These are phyloP conservation scores for Chlamydomonas sp. DNA, from an alignment of 139 green algal species.

Conservation along the genomic window DNA sequence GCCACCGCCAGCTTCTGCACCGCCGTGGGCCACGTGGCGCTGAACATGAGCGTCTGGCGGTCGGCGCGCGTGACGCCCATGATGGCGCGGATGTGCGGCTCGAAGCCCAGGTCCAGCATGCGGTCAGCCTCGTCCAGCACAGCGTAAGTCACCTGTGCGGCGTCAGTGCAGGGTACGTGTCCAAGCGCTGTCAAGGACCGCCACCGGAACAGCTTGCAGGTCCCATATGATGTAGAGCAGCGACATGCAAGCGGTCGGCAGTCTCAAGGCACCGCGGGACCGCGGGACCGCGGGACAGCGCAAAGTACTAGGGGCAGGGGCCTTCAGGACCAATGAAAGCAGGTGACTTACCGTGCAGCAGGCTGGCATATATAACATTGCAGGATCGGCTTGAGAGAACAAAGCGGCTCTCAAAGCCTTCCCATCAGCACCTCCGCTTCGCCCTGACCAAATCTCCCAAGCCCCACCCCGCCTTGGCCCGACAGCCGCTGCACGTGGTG, in stretches of 20 bases:
- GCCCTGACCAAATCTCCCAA: too few relatives aligned
- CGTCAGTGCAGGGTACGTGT: not conserved
- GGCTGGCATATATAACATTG: too few relatives aligned
- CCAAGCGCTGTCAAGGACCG: not conserved
- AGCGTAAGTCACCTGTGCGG: constrained; percentile 75
- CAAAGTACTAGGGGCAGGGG: too few relatives aligned
- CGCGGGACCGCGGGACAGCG: too few relatives aligned
- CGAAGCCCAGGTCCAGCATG: constrained; percentile 96
- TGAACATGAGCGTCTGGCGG: constrained; percentile 98
- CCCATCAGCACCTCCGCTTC: too few relatives aligned
- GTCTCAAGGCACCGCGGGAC: too few relatives aligned
- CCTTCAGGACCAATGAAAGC: too few relatives aligned
- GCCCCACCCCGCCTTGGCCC: too few relatives aligned
- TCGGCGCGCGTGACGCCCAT: constrained; percentile 68
- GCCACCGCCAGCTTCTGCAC: constrained; percentile 91
- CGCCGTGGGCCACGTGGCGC: constrained; percentile 90
- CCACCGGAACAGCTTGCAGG: not conserved
- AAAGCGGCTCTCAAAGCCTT: too few relatives aligned
- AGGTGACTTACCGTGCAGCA: too few relatives aligned
- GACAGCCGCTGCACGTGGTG: too few relatives aligned
- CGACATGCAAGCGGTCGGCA: not conserved
- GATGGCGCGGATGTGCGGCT: constrained; percentile 85
- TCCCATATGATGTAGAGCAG: not conserved
- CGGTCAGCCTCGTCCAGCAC: constrained; percentile 95
- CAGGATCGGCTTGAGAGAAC: too few relatives aligned